Base-by-base conservation (phyloP, 306 rosid species). In the Vigna trinervia region DNA sequence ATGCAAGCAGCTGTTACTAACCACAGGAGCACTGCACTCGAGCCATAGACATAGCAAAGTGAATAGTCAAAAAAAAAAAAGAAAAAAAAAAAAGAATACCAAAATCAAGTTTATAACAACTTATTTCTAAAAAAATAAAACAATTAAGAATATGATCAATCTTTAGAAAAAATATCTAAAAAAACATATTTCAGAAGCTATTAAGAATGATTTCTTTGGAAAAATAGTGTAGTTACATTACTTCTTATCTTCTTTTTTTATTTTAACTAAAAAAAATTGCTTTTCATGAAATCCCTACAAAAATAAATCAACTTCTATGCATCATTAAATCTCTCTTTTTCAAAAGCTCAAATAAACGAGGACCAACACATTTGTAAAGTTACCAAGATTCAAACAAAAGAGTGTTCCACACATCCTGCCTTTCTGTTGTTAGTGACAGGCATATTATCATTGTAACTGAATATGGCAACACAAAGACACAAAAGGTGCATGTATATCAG, bases 1-100 rank as follows among this genome's bases (percentile, higher is more conserved):
- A 93, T 93, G 91, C 96, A 90, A 67, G 97, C 97, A 12, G 97
- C 97, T 46, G 97, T 93, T 71, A 93, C 77, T 43, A 93, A 80
- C 97, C 97, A 93, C 67, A 93, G 70, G 69, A 93, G 94, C 86
- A 93, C 97, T 93, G 91, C 81, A 82, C 11, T 59, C 78, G 13
- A 75, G 48, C 57, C 75, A 54, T 41, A 73, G 23, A 69, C 12
- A 74, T 48, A 59, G 32, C 30, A 51, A 76, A 67, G 76, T 38
- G n/a, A 32, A 30, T 41, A 74, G 53, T 73, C 23, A 22, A 47
- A 65, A 48, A 64, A 15, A 3, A 71, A 30, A 65, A 48, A 57
- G 12, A 3, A 71, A 30, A 30, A 30, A 30, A 22, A 30, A 30
- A 30, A 26, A 66, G 68, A 12, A 48, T 80, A 80, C 62, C 73